These are phyloP conservation scores for Thalassiosira livingstoniorum DNA, from an alignment of 352 stramenopile species.

Conservation along the genomic window DNA sequence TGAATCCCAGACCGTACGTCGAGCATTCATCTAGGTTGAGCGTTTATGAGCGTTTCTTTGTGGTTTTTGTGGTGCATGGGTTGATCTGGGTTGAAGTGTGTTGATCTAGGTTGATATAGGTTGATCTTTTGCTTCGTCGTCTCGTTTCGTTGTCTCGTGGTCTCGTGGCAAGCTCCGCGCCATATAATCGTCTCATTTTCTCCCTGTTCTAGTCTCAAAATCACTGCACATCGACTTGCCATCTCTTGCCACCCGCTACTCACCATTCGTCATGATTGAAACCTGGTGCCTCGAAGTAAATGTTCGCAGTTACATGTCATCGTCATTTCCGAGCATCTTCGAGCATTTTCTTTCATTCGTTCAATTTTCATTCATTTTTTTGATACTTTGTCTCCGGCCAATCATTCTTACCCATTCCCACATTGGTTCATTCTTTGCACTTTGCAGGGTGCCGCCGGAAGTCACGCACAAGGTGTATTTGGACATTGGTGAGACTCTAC, in stretches of 20 bases:
- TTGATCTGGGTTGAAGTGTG: neutral
- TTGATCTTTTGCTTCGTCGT: neutral
- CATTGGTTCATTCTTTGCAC: conserved; percentile 4
- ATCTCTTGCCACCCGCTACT: no score
- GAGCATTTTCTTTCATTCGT: neutral
- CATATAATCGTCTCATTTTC: neutral
- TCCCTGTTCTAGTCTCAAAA: no score
- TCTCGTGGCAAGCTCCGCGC: neutral
- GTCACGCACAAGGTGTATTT: conserved; percentile 80
- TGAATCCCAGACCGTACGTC: conserved; percentile 48
- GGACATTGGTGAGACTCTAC: conserved; percentile 64
- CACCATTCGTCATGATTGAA: no score
- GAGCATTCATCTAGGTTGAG: conserved; percentile 1
- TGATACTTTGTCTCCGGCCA: no score
- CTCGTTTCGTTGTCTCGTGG: neutral
- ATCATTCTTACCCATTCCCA: no score
- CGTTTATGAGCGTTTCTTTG: neutral
- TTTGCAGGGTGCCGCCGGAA: conserved; percentile 67
- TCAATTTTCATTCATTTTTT: no score
- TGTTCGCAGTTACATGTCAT: no score
- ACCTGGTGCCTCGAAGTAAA: no score
- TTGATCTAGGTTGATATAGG: conserved; percentile 5
- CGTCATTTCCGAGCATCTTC: neutral
- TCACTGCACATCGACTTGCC: no score
- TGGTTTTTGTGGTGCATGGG: neutral